A percentile compares a stretch with the other conserved stretches of the same genome.
Conservation (phyloP, 345 rosid genomes). For the Raphanus raphanistrum region DNA sequence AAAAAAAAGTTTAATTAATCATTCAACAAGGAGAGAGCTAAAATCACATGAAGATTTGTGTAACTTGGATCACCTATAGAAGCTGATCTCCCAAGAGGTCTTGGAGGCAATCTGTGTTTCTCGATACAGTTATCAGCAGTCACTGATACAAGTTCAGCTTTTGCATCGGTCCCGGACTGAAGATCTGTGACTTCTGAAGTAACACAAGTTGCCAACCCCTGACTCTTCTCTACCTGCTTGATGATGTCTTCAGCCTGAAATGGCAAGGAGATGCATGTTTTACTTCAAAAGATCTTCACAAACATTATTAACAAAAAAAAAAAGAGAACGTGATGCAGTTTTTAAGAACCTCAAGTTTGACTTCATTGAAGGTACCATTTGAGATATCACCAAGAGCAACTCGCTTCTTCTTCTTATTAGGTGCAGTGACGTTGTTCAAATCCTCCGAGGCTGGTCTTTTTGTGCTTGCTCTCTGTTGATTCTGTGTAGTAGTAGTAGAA, state of each 20-base stretch:
- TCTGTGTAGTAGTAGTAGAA: conserved; percentile 24
- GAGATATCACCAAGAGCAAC: conserved; percentile 74
- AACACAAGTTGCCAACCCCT: conserved; percentile 34
- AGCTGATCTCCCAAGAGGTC: conserved; percentile 31
- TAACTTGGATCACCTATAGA: conserved; percentile 34
- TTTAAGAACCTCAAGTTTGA: conserved; percentile 53
- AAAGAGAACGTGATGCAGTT: neutral
- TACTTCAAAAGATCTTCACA: conserved; percentile 17
- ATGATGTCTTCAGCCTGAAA: conserved; percentile 53
- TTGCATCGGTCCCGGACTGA: conserved; percentile 18
- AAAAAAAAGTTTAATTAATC: neutral
- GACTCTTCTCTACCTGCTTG: conserved; percentile 50
- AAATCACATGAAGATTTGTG: neutral
- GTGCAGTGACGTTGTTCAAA: conserved; percentile 34
- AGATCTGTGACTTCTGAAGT: conserved; percentile 35
- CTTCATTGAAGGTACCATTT: conserved; percentile 53
- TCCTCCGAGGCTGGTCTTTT: conserved; percentile 64
- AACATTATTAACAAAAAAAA: neutral
- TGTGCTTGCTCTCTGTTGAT: conserved; percentile 45
- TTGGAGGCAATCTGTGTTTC: conserved; percentile 31
- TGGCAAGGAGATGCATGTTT: conserved; percentile 22
- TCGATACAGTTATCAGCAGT: conserved; percentile 19
- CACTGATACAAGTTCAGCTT: conserved; percentile 14
- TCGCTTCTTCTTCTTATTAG: conserved; percentile 52
- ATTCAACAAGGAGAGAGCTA: neutral